Evolutionary conservation across 2,329 filamentous ascomycete species (phyloP).

Genomic region (Chaetomiaceae sp.): DNA sequence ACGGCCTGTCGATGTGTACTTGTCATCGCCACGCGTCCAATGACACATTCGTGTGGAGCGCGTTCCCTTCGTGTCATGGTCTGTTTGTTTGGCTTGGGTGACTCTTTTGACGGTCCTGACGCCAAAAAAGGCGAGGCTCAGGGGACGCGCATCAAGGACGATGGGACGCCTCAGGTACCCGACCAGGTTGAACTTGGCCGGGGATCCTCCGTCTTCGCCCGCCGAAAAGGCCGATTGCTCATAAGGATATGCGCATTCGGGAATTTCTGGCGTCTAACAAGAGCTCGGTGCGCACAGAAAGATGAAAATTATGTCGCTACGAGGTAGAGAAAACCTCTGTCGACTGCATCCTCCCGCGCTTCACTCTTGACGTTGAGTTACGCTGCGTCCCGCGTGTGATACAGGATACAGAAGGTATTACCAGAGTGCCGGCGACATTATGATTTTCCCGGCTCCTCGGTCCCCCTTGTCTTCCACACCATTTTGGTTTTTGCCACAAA

Average conservation of each 20-base stretch:
- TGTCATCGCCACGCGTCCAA: neutral
- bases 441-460: neutral
- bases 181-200: too few species aligned
- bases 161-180: too few species aligned
- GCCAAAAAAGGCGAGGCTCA: too few species aligned
- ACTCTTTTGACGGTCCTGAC: too few species aligned
- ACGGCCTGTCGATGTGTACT: neutral
- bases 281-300: neutral
- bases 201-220: neutral
- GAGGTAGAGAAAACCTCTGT: neutral
- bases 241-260: constrained; percentile 6
- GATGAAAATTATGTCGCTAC: neutral
- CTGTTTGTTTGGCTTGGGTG: constrained; percentile 2
- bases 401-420: neutral
- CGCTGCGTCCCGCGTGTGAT: neutral
- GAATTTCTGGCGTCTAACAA: neutral
- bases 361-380: neutral
- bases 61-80: neutral
- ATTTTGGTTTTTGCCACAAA: constrained; percentile 1
- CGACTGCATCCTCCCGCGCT: neutral
- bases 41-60: neutral
- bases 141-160: too few species aligned
- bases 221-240: neutral
- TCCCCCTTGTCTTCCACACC: neutral
- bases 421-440: neutral